Percentiles rank a stretch among this genome's conserved stretches.
Evolutionary conservation across 495 filamentous ascomycete genomes (phyloP).

Genomic region (Neurospora sp.): DNA sequence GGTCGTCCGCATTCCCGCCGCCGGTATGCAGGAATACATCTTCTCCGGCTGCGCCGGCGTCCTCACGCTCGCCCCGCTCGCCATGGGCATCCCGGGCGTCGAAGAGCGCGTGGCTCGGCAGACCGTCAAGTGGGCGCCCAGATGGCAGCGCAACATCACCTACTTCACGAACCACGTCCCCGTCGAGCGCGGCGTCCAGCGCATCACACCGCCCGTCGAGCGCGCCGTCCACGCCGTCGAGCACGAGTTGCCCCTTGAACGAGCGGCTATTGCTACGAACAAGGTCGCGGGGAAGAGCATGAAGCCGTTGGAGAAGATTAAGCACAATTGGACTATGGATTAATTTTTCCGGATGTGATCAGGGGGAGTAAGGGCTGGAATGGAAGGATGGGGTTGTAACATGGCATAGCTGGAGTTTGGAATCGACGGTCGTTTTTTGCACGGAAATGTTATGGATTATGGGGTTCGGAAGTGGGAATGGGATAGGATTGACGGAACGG

Average conservation of each 20-base stretch:
- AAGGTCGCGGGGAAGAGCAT: neutral
- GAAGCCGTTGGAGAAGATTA: neutral
- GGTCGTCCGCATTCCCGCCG: constrained; percentile 36
- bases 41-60: constrained; percentile 34
- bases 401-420: neutral
- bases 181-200: constrained; percentile 31
- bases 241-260: constrained; percentile 32
- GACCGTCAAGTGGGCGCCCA: constrained; percentile 37
- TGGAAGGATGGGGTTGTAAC: neutral
- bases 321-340: neutral
- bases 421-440: neutral
- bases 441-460: neutral
- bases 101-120: constrained; percentile 32
- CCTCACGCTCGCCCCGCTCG: constrained; percentile 35
- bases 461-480: neutral
- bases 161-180: constrained; percentile 34
- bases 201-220: constrained; percentile 29
- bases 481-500: neutral
- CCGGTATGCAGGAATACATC: constrained; percentile 28
- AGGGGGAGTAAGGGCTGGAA: neutral
- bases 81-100: constrained; percentile 36
- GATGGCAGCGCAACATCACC: constrained; percentile 40
- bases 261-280: constrained; percentile 16
- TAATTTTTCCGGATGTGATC: neutral
- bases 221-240: constrained; percentile 31